These are phyloP conservation scores for Peniophora sp. DNA, from an alignment of 1,284 basidiomycete genomes.

Conservation along the genomic window DNA sequence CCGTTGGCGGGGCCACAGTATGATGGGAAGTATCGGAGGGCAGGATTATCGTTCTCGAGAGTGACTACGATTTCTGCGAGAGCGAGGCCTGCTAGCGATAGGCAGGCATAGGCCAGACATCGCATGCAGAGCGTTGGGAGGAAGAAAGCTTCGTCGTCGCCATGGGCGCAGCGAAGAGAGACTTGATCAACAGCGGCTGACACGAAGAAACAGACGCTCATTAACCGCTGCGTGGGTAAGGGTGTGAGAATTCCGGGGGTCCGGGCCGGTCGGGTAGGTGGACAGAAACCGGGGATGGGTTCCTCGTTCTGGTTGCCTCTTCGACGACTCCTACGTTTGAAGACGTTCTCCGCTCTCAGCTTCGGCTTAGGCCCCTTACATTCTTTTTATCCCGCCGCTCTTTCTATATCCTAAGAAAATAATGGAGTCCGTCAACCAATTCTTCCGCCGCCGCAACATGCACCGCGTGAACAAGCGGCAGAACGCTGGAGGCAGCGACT, in stretches of 20 bases:
- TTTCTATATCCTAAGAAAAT: constrained; percentile 9
- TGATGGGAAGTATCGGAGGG: constrained; percentile 20
- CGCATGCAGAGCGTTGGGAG: constrained; percentile 6
- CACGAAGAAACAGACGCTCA: no score
- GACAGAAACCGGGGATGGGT: no score
- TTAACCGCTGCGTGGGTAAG: no score
- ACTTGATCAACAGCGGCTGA: no score
- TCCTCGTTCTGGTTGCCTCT: no score
- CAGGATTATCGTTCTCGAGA: constrained; percentile 19
- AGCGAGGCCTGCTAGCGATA: constrained; percentile 4
- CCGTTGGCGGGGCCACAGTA: constrained; percentile 14
- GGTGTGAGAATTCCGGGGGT: no score
- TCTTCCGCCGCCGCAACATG: constrained; percentile 14
- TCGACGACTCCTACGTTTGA: no score
- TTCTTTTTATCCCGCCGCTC: constrained; percentile 19
- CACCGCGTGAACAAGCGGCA: constrained; percentile 7
- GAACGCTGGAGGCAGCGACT: background rate
- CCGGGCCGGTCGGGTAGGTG: no score
- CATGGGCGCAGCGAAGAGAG: background rate
- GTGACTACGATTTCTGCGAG: constrained; percentile 15
- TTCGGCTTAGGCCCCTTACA: constrained; percentile 10
- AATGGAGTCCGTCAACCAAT: constrained; percentile 6
- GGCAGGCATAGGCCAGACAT: constrained; percentile 5
- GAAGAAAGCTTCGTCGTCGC: constrained; percentile 1
- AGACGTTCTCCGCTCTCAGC: no score